Base-by-base conservation (phyloP, 176 grass and related monocot genomes). In the Oryza nivara region DNA sequence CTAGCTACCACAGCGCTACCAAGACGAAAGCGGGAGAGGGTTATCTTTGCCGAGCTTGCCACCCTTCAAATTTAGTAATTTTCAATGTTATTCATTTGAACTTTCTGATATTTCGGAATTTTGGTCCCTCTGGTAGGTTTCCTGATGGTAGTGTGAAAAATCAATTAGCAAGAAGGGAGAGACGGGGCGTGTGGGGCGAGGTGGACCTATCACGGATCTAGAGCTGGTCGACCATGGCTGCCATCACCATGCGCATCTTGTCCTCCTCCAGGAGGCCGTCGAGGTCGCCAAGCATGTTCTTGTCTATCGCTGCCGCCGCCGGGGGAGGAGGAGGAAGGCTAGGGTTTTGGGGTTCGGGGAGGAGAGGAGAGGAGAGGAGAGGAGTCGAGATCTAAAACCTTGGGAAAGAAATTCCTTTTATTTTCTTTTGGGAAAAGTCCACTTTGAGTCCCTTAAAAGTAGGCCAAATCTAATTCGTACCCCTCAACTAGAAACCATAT, bases 191-290 rank as follows among this genome's bases (percentile, higher is more conserved):
- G 28, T 32, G 30, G 30, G 30, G 30, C 2, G 30, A 32, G 0
- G 49, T 16, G 40, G 26, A 93, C 96, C 96, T 98, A 86, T 98
- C 96, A 4, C 91, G 93, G 51, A 98, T 88, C 91, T 98, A 91
- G 74, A 98, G 93, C 71, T 94, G 96, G 12, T 98, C 96, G 63
- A 98, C 82, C 96, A 94, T 98, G 81, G 71, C 13, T 38, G 30
- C 30, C 30, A 32, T 32, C 2, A 91, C 75, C 96, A 98, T 98
- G 45, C 93, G 87, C 73, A 92, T 67, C 91, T 98, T 89, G 78
- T 98, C 96, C 80, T 92, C 93, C 75, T 98, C 93, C 3, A 93
- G 93, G 65, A 98, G 89, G 67, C 80, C 75, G 13, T 93, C 96
- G 3, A 98, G 72, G 81, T 96, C 93, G 43, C 89, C 88, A 17